Conservation (phyloP, 176 grass and related monocot species). For the Bolboschoenus planiculmis region DNA sequence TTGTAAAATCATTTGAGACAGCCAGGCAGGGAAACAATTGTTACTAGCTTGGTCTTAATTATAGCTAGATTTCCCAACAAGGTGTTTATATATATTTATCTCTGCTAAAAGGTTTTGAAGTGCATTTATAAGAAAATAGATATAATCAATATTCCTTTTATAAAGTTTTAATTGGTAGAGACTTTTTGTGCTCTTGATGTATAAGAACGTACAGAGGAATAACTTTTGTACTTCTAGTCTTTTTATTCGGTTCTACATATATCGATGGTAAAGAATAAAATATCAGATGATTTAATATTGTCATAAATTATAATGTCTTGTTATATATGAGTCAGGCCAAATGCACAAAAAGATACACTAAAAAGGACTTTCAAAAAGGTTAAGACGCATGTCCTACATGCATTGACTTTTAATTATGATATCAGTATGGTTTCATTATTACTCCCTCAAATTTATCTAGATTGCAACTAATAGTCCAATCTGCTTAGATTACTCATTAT, state of each 20-base stretch:
- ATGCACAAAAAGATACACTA: background rate
- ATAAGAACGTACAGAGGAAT: background rate
- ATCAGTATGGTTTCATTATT: constrained; percentile 18
- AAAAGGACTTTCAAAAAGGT: constrained; percentile 6
- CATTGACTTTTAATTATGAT: constrained; percentile 22
- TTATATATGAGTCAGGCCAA: background rate
- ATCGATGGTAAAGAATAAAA: background rate
- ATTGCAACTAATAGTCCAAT: constrained; percentile 1
- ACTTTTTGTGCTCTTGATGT: background rate
- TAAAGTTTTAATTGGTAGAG: background rate
- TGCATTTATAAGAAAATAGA: background rate
- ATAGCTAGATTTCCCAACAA: background rate
- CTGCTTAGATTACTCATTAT: constrained; percentile 12
- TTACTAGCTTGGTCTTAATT: background rate
- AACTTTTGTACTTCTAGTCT: background rate
- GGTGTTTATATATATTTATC: background rate
- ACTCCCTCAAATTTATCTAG: constrained; percentile 6
- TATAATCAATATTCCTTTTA: background rate
- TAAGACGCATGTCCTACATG: background rate
- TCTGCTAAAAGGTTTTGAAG: background rate
- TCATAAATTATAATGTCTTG: background rate
- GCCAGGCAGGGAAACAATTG: too few species aligned
- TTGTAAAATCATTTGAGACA: too few species aligned
- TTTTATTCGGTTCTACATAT: background rate
- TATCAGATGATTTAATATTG: background rate